These are phyloP conservation scores for Nakaseomyces glabratus DNA, from an alignment of 1,139 yeast genomes.

Conservation along the genomic window DNA sequence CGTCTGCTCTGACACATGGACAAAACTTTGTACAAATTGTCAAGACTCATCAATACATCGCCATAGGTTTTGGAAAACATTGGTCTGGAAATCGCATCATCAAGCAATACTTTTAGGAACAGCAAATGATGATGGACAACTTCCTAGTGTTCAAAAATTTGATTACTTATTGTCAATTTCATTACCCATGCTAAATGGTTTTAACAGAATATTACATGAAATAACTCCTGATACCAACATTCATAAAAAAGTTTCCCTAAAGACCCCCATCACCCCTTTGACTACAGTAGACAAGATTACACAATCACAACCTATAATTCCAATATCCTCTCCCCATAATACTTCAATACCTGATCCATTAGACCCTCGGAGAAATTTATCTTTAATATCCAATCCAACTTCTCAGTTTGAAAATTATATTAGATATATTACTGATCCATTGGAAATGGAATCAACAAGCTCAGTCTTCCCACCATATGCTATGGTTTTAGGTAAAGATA, in stretches of 20 bases:
- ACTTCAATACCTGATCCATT: background rate
- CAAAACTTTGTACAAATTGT: conserved; percentile 49
- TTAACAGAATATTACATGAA: conserved; percentile 21
- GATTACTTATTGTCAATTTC: conserved; percentile 49
- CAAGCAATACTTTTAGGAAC: conserved; percentile 51
- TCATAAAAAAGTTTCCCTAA: background rate
- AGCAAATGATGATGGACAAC: conserved; percentile 37
- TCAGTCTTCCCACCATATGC: conserved; percentile 71
- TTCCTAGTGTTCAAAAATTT: conserved; percentile 52
- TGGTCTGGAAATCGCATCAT: conserved; percentile 70
- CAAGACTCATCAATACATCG: conserved; percentile 42
- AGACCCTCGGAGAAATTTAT: conserved; percentile 1
- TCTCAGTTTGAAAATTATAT: conserved; percentile 56
- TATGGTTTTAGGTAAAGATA: conserved; percentile 64
- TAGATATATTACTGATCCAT: conserved; percentile 66
- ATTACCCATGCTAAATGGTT: conserved; percentile 56
- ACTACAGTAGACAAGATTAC: background rate
- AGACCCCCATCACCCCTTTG: conserved; percentile 2
- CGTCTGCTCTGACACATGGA: conserved; percentile 61
- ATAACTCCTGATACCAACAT: conserved; percentile 14
- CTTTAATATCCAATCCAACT: conserved; percentile 13
- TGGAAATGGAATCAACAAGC: conserved; percentile 53
- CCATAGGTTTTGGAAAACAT: conserved; percentile 59
- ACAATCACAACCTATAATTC: conserved; percentile 5
- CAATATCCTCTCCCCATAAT: conserved; percentile 4